Evolutionary conservation across 2,329 filamentous ascomycete genomes (phyloP), one percentile per base, ranked within the genome.

Genomic region (Fusarium mundagurra): DNA sequence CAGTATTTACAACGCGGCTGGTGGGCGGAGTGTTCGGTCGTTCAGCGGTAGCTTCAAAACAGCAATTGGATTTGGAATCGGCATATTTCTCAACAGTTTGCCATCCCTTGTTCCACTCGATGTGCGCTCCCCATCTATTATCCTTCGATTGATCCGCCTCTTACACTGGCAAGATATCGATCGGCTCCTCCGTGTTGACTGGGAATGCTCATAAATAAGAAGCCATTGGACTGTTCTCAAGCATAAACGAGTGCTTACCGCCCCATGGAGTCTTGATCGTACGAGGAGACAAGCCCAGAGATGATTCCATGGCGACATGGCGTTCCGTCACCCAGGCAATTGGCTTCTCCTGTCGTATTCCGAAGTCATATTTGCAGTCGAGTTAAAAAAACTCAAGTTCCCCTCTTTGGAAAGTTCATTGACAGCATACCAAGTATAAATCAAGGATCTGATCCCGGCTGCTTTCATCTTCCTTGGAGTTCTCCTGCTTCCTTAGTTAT

Each of bases 1-100:
- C 77, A 82, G 82, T 73, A 79, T 80, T 74, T 76, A 76, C 79
- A 77, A 80, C 73, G 76, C 78, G 78, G 76, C 70, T 66, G 55
- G 61, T 67, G 73, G 74, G 73, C 71, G 75, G 75, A 75, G 76
- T 74, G 69, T 76, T 75, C 72, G 75, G 71, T 76, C 64, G 69
- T 76, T 77, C 62, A 77, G 78, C 75, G 76, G 72, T 80, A 79
- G 80, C 72, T 78, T 80, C 71, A 69, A 73, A 75, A 77, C 72
- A 77, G 67, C 71, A 79, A 78, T 81, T 80, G 77, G 78, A 80
- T 81, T 76, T 76, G 66, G 70, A 73, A 74, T 66, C 64, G 77
- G 66, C 74, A 74, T 69, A 61, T 67, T 69, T 75, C 66, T 70
- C 74, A 68, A 66, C 71, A 63, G 22, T 64, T 51, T 50, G 27